Percentiles rank a stretch among this genome's conserved stretches.
phyloP scores from a whole-genome alignment of 805 yeast genomes.

The Nakazawaea sp. region DNA sequence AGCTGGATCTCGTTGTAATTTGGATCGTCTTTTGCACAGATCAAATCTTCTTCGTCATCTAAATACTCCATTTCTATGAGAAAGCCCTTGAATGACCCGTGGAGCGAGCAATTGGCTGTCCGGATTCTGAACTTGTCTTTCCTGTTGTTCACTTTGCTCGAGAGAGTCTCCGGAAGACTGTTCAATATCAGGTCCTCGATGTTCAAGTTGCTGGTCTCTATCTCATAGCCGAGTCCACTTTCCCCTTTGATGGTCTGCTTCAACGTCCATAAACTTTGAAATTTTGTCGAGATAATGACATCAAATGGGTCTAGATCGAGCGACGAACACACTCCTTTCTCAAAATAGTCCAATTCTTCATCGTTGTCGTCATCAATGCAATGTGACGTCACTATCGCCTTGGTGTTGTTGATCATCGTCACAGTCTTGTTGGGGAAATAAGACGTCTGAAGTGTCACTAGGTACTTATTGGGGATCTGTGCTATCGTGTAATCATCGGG shows the following conservation, averaged over 20 bases:
- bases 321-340: constrained; percentile 43
- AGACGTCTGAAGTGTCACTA: constrained; percentile 45
- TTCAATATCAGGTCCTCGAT: constrained; percentile 9
- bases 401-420: constrained; percentile 40
- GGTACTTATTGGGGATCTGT: constrained; percentile 33
- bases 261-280: constrained; percentile 64
- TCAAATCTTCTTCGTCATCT: constrained; percentile 15
- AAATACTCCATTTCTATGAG: constrained; percentile 51
- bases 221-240: constrained; percentile 60
- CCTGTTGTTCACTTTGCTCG: constrained; percentile 12
- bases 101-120: constrained; percentile 65
- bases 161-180: constrained; percentile 3
- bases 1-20: constrained; percentile 23
- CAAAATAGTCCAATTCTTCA: constrained; percentile 19
- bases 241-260: constrained; percentile 70
- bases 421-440: constrained; percentile 41
- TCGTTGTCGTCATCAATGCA: constrained; percentile 15
- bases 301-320: constrained; percentile 55
- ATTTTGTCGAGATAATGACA: constrained; percentile 42
- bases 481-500: constrained; percentile 29
- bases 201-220: constrained; percentile 27
- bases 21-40: constrained; percentile 11
- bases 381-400: constrained; percentile 23
- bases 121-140: constrained; percentile 47
- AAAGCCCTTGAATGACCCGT: constrained; percentile 69